These are phyloP conservation scores for Ophiocordyceps camponoti-floridani DNA, from an alignment of 2,329 filamentous ascomycete species.

Conservation along the genomic window DNA sequence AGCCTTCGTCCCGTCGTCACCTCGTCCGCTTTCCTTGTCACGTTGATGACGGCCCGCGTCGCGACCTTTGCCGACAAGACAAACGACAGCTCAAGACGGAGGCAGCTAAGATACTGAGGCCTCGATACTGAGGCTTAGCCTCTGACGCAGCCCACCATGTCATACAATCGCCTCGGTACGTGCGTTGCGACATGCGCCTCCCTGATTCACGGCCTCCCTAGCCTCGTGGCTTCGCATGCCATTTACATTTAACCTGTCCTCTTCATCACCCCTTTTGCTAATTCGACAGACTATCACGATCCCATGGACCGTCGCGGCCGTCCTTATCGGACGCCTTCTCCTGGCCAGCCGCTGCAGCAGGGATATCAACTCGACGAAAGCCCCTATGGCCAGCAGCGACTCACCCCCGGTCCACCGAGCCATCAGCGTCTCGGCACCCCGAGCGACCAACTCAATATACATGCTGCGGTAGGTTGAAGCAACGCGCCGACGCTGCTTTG, in stretches of 20 bases:
- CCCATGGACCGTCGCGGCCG: conserved; percentile 31
- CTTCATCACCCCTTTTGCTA: too few relatives aligned
- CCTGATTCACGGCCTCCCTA: neutral
- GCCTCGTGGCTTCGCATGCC: neutral
- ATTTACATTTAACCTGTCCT: neutral
- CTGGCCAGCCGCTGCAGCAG: conserved; percentile 52
- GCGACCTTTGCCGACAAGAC: too few relatives aligned
- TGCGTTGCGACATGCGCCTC: conserved; percentile 7
- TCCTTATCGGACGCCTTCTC: conserved; percentile 54
- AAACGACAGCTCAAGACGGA: too few relatives aligned
- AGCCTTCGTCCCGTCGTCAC: too few relatives aligned
- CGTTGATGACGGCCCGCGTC: too few relatives aligned
- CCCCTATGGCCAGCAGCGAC: conserved; percentile 39
- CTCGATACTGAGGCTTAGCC: neutral
- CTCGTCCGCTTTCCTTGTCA: too few relatives aligned
- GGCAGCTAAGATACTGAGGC: too few relatives aligned
- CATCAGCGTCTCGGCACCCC: conserved; percentile 32
- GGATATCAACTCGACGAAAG: conserved; percentile 73
- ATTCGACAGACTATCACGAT: conserved; percentile 25
- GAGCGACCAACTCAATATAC: conserved; percentile 62
- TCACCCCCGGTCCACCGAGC: conserved; percentile 11
- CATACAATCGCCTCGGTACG: conserved; percentile 59
- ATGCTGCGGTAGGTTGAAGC: conserved; percentile 54
- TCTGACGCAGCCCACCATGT: conserved; percentile 27
- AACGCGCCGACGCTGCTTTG: neutral